These are phyloP conservation scores for Curvularia hawaiiensis DNA, from an alignment of 2,329 filamentous ascomycete genomes.

Conservation along the genomic window DNA sequence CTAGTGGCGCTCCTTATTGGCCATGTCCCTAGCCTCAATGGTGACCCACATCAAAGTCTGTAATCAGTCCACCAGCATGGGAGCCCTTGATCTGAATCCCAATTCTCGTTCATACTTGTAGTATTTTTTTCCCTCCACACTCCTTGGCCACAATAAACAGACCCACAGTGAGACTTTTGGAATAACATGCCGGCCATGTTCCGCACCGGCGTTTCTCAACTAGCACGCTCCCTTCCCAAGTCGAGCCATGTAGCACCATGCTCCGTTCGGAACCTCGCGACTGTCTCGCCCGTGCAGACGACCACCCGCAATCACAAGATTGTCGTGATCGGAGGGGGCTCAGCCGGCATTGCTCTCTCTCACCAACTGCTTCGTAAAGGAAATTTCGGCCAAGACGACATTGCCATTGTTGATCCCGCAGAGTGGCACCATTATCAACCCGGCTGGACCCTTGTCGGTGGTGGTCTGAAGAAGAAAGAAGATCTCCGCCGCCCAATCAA, in stretches of 20 bases:
- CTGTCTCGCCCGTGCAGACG: conserved; percentile 36
- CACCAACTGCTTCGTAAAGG: conserved; percentile 69
- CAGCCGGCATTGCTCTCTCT: conserved; percentile 68
- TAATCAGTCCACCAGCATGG: conserved; percentile 6
- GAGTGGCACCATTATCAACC: conserved; percentile 71
- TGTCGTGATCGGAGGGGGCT: conserved; percentile 70
- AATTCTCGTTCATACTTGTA: background rate
- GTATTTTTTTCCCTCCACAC: background rate
- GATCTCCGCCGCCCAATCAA: conserved; percentile 59
- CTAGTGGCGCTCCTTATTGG: conserved; percentile 4
- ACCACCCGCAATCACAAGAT: conserved; percentile 62
- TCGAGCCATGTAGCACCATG: conserved; percentile 4
- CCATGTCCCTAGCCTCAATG: background rate
- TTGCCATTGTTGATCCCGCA: conserved; percentile 68
- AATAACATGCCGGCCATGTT: conserved; percentile 1
- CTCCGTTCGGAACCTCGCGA: conserved; percentile 26
- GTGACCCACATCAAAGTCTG: conserved; percentile 9
- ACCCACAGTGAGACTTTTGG: background rate
- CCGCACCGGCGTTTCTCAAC: conserved; percentile 1
- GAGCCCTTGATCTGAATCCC: conserved; percentile 1
- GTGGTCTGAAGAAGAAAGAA: conserved; percentile 67
- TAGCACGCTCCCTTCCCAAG: conserved; percentile 1
- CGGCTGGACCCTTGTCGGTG: conserved; percentile 72
- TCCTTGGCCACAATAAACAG: background rate
- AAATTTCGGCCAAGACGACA: conserved; percentile 63